Conservation (phyloP, 169 alveolate species). For the Babesia bovis region DNA sequence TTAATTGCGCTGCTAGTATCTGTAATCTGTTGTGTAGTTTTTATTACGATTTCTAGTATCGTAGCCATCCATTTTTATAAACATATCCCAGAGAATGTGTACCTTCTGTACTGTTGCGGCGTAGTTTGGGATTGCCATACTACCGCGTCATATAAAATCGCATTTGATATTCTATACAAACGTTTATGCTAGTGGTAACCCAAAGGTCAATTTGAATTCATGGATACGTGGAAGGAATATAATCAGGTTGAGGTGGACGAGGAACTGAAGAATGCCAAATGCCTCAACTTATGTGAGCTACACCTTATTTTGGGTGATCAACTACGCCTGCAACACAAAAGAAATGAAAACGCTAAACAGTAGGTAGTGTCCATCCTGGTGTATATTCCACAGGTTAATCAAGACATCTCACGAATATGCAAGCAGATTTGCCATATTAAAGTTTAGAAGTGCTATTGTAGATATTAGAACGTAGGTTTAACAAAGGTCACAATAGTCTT, state of each 20-base stretch:
- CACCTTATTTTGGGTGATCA: conserved; percentile 80
- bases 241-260: conserved; percentile 58
- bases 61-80: too few relatives aligned
- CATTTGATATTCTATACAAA: too few relatives aligned
- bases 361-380: conserved; percentile 10
- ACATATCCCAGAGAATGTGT: too few relatives aligned
- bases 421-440: conserved; percentile 77
- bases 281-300: conserved; percentile 76
- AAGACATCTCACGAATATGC: conserved; percentile 81
- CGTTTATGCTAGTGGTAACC: too few relatives aligned
- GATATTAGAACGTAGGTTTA: conserved; percentile 78
- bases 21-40: too few relatives aligned
- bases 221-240: conserved; percentile 34
- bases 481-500: too few relatives aligned
- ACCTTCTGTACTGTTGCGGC: too few relatives aligned
- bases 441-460: conserved; percentile 79
- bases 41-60: too few relatives aligned
- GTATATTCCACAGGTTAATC: conserved; percentile 55
- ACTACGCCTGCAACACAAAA: conserved; percentile 70
- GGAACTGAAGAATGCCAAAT: conserved; percentile 73
- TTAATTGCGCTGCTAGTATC: too few relatives aligned
- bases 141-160: too few relatives aligned
- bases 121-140: too few relatives aligned
- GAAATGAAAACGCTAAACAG: conserved; percentile 78
- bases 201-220: too few relatives aligned